These are phyloP conservation scores for Diatrype stigma DNA, from an alignment of 2,329 filamentous ascomycete species.

Conservation along the genomic window DNA sequence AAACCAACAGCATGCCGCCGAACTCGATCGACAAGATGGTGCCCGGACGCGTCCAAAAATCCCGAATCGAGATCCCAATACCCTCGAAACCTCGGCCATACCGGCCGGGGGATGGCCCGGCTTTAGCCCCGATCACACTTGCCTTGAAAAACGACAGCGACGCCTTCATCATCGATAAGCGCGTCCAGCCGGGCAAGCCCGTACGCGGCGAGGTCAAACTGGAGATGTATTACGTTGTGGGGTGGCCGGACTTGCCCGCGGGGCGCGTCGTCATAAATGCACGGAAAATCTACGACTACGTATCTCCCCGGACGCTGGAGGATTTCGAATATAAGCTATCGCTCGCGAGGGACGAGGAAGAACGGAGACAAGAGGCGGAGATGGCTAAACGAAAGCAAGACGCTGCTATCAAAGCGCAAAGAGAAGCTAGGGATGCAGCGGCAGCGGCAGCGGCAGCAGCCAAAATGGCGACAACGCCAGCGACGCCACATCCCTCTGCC, in stretches of 20 bases:
- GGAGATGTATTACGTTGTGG: slow-evolving; percentile 50
- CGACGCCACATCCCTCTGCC: neutral
- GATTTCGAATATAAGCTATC: slow-evolving; percentile 49
- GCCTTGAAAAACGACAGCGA: slow-evolving; percentile 46
- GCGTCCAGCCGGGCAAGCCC: slow-evolving; percentile 37
- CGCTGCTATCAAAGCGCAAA: slow-evolving; percentile 1
- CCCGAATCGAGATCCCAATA: slow-evolving; percentile 28
- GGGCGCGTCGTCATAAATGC: slow-evolving; percentile 43
- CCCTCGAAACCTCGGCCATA: slow-evolving; percentile 33
- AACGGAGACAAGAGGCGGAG: slow-evolving; percentile 20
- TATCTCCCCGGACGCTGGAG: slow-evolving; percentile 53
- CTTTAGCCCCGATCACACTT: slow-evolving; percentile 43
- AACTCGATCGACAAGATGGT: too few species aligned
- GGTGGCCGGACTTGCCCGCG: slow-evolving; percentile 49
- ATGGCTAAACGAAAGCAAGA: slow-evolving; percentile 13
- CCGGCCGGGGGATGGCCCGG: slow-evolving; percentile 43
- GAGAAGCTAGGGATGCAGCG: too few species aligned
- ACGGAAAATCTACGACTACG: slow-evolving; percentile 51
- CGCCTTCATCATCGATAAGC: slow-evolving; percentile 54
- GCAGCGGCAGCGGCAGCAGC: slow-evolving; percentile 10
- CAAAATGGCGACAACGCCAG: too few species aligned
- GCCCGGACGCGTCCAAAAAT: slow-evolving; percentile 1
- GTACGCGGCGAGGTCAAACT: slow-evolving; percentile 27
- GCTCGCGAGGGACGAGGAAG: slow-evolving; percentile 36
- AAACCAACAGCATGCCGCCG: neutral